Evolutionary conservation across 2,329 filamentous ascomycete genomes (phyloP), one percentile per base, ranked within the genome.

Genomic region (Botrytis galanthina): DNA sequence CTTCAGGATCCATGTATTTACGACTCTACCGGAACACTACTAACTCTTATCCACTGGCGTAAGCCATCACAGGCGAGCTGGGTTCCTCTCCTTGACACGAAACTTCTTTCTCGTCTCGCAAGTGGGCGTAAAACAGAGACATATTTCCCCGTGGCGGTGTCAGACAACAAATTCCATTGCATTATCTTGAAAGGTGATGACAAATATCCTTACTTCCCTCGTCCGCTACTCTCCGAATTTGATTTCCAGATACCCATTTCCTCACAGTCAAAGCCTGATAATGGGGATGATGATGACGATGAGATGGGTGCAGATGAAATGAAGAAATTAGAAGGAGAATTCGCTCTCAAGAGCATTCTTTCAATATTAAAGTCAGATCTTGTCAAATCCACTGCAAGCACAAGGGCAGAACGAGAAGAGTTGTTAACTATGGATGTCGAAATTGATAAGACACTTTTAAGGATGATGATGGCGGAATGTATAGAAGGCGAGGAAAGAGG

Each of bases 171-270:
- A 80, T 99, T 99, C 83, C 95, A 98, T 86, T 99, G 97, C 84
- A 98, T 99, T 83, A 98, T 99, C 79, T 90, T 99, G 80, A 99
- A 99, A 84, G 96, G 96, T 75, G 93, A 92, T 51, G 96, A 99
- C 81, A 89, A 92, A 80, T 93, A 98, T 80, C 95, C 95, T 0
- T 98, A 96, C 84, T 98, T 95, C 84, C 96, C 94, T 18, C 91
- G 93, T 16, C 95, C 94, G 3, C 85, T 98, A 54, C 90, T 99
- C 51, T 95, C 92, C 60, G 96, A 99, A 81, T 99, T 99, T 80
- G 93, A 94, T 67, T 97, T 99, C 81, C 90, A 91, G 61, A 88
- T 99, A 29, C 96, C 97, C 0, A 85, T 98, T 48, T 88, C 89
- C 5, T 89, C 89, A 2, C 82, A 84, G 8, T 84, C 86, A 0